These are phyloP conservation scores for Candida oleophila DNA, from an alignment of 805 yeast species.

Conservation along the genomic window DNA sequence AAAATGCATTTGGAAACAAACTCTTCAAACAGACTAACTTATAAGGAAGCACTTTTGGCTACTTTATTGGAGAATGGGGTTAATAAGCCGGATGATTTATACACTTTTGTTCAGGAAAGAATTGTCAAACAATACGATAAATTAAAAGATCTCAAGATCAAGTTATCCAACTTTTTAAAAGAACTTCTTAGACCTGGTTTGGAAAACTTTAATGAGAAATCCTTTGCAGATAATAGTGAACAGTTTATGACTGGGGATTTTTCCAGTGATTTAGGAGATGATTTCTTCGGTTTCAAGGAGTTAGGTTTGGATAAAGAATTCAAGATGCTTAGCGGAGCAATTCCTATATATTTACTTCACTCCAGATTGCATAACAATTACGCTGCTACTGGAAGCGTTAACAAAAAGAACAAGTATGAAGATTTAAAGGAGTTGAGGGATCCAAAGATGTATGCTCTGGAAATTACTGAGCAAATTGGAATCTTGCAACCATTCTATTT, in stretches of 20 bases:
- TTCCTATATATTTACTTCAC: conserved; percentile 86
- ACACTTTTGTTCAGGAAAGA: conserved; percentile 71
- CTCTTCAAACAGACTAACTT: conserved; percentile 41
- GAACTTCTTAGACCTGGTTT: conserved; percentile 80
- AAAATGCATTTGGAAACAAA: conserved; percentile 69
- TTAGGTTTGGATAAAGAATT: conserved; percentile 91
- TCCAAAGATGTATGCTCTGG: conserved; percentile 50
- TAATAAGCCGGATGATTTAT: conserved; percentile 71
- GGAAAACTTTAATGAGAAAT: conserved; percentile 71
- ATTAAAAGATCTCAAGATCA: conserved; percentile 63
- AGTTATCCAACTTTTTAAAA: conserved; percentile 69
- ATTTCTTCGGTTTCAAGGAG: conserved; percentile 95
- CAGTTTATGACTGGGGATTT: conserved; percentile 95
- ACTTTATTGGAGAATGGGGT: conserved; percentile 85
- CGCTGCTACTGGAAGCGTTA: conserved; percentile 41
- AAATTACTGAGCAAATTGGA: conserved; percentile 55
- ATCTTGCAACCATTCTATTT: conserved; percentile 54
- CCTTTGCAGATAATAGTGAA: conserved; percentile 86
- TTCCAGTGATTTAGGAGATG: conserved; percentile 91
- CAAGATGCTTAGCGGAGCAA: conserved; percentile 76
- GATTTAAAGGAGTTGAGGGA: conserved; percentile 61
- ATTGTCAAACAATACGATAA: conserved; percentile 67
- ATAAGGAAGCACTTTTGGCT: conserved; percentile 51
- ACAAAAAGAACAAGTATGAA: conserved; percentile 56
- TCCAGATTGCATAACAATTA: conserved; percentile 66